Evolutionary conservation across 352 stramenopile genomes (phyloP).

Genomic region (Phytopythium chamaehyphon): DNA sequence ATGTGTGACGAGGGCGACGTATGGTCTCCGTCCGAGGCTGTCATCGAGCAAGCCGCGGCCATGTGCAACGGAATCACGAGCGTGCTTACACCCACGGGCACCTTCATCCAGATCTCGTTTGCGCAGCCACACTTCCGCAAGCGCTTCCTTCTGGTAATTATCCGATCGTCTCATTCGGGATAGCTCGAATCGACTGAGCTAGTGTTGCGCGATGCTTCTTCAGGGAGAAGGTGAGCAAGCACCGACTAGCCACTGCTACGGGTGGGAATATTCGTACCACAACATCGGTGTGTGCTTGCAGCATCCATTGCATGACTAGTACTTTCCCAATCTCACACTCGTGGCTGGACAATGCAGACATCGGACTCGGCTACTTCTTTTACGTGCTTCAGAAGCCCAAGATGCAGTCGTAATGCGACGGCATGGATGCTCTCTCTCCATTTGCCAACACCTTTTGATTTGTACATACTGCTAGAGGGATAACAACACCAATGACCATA

Average conservation of each 20-base stretch:
- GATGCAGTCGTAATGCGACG: neutral
- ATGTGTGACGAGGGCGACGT: slow-evolving; percentile 73
- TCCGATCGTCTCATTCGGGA: neutral
- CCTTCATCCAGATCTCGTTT: slow-evolving; percentile 79
- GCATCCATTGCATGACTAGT: neutral
- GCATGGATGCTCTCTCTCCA: too few species aligned
- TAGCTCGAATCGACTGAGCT: too few species aligned
- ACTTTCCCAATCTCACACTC: slow-evolving; percentile 6
- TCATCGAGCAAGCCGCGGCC: slow-evolving; percentile 37
- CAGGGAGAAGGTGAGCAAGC: slow-evolving; percentile 31
- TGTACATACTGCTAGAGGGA: too few species aligned
- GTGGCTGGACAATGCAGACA: slow-evolving; percentile 17
- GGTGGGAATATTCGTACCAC: slow-evolving; percentile 44
- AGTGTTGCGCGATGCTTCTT: neutral
- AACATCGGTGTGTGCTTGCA: slow-evolving; percentile 34
- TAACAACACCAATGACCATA: too few species aligned
- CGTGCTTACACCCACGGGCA: slow-evolving; percentile 37
- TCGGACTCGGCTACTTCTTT: slow-evolving; percentile 60
- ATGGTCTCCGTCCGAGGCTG: slow-evolving; percentile 53
- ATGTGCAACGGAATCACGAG: slow-evolving; percentile 52
- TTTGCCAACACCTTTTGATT: too few species aligned
- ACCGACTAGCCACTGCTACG: slow-evolving; percentile 29
- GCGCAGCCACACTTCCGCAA: slow-evolving; percentile 80
- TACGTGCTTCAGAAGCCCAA: slow-evolving; percentile 44
- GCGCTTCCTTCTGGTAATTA: slow-evolving; percentile 37